A percentile compares a stretch with the other conserved stretches of the same genome.
phyloP scores from a whole-genome alignment of 2,329 filamentous ascomycete species.

The Fusarium buharicum region DNA sequence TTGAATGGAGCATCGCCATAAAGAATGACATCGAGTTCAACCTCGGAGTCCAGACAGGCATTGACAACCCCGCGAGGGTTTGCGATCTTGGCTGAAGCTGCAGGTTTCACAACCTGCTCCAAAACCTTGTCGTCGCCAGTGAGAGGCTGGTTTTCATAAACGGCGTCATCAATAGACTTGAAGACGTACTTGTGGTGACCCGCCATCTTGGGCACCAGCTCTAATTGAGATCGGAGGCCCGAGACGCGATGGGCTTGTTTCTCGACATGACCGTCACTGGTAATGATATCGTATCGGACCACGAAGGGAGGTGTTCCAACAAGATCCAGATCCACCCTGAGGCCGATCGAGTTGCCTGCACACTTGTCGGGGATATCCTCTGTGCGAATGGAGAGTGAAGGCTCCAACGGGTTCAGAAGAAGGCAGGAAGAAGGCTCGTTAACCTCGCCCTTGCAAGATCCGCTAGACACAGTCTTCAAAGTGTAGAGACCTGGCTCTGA shows the following conservation, averaged over 20 bases:
- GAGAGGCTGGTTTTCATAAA: slow-evolving; percentile 77
- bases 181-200: slow-evolving; percentile 91
- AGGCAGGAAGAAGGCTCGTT: slow-evolving; percentile 94
- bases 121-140: slow-evolving; percentile 71
- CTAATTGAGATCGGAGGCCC: slow-evolving; percentile 84
- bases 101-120: slow-evolving; percentile 92
- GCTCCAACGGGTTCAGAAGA: slow-evolving; percentile 89
- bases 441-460: slow-evolving; percentile 86
- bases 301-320: slow-evolving; percentile 92
- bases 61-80: slow-evolving; percentile 65
- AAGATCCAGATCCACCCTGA: slow-evolving; percentile 88
- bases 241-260: slow-evolving; percentile 67
- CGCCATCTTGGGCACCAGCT: slow-evolving; percentile 82
- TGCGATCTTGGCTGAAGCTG: slow-evolving; percentile 80
- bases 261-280: slow-evolving; percentile 64
- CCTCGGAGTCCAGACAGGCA: slow-evolving; percentile 84
- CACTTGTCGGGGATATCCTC: slow-evolving; percentile 95
- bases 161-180: slow-evolving; percentile 79
- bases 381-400: slow-evolving; percentile 75
- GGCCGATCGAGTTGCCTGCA: slow-evolving; percentile 89
- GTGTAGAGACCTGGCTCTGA: slow-evolving; percentile 87
- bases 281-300: slow-evolving; percentile 79
- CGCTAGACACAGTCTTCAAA: slow-evolving; percentile 80
- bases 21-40: slow-evolving; percentile 78
- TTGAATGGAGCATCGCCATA: slow-evolving; percentile 87